Evolutionary conservation across 441 rosid genomes (phyloP), one percentile per base, ranked within the genome.

Genomic region (Biscutella laevigata): DNA sequence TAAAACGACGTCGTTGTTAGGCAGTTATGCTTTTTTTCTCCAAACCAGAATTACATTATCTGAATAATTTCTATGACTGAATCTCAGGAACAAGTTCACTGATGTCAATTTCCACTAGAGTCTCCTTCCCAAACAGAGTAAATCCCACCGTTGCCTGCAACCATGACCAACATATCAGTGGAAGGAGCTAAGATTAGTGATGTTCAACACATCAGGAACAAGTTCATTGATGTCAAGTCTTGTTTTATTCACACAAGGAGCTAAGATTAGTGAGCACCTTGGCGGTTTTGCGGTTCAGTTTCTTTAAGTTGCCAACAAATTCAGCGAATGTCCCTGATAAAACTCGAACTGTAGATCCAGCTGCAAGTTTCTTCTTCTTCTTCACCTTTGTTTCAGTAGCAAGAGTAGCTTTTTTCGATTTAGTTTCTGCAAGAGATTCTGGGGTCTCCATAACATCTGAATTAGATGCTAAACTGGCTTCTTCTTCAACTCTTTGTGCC

Each of bases 81-180:
- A 62, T 65, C 70, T 75, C 84, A 15, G 71, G 61, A 25, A 73
- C 86, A 77, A 90, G 80, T 78, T 90, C 92, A 69, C 56, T 55
- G 70, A 78, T 62, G 75, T 81, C 86, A 53, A 86, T 40, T 33
- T 86, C 97, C 36, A 78, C 89, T 20, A 79, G 59, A 44, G 79
- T 86, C 68, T 90, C 97, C 70, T 86, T 86, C 30, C 97, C 94
- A 60, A 90, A 86, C 40, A 86, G 68, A 10, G 86, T 78, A 57
- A 90, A 71, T 26, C 66, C 83, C 55, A 90, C 91, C 4, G 92
- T 90, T 66, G 79, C 95, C 97, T 86, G 83, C 71, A 81, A 72
- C n/a, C 30, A 44, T 3, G 2, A 7, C 9, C 6, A 1, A 7
- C n/a, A n/a, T n/a, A n/a, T n/a, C n/a, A n/a, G n/a, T n/a, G n/a